Evolutionary conservation across 2,329 filamentous ascomycete genomes (phyloP), one percentile per base, ranked within the genome.

Genomic region (Nothophoma quercina): DNA sequence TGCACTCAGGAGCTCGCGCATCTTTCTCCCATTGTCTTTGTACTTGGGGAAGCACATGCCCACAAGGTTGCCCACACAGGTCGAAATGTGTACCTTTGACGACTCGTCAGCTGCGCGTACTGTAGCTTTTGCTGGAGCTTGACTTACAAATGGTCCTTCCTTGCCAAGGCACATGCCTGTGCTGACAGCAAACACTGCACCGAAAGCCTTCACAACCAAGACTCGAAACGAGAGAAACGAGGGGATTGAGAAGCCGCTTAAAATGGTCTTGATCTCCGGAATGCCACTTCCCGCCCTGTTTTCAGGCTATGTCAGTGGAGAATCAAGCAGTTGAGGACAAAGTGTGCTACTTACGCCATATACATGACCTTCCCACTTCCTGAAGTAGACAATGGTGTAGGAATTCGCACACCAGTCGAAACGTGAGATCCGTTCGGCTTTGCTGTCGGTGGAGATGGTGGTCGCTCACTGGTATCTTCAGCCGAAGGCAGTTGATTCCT

Each of bases 131-230:
- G 8, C 16, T 16, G 10, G 15, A 18, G 10, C 9, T 23, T n/a
- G 7, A 13, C 33, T 35, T 23, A 35, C 33, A 57, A 86, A 85
- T 0, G 83, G 83, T 0, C 84, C 83, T 76, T 86, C 83, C 70
- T 86, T 86, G 0, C 84, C 84, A 4, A 86, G 68, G 60, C 81
- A 85, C 81, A 86, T 83, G 12, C 83, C 82, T 1, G 83, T 83
- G 0, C 82, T 78, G 1, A 86, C 83, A 0, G 83, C 83, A 58
- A 86, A 85, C 5, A 81, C 72, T 2, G 83, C 79, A 9, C 83
- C 83, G n/a, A 85, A 73, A 1, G 80, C 83, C 72, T 86, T 86
- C 50, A 85, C 78, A 12, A 81, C 41, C 3, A 86, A 71, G 6
- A 84, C 82, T 52, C 81, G 82, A 57, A 84, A 71, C 51, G 80